Conservation (phyloP, 805 yeast genomes). For the Cyberlindnera bimundalis region DNA sequence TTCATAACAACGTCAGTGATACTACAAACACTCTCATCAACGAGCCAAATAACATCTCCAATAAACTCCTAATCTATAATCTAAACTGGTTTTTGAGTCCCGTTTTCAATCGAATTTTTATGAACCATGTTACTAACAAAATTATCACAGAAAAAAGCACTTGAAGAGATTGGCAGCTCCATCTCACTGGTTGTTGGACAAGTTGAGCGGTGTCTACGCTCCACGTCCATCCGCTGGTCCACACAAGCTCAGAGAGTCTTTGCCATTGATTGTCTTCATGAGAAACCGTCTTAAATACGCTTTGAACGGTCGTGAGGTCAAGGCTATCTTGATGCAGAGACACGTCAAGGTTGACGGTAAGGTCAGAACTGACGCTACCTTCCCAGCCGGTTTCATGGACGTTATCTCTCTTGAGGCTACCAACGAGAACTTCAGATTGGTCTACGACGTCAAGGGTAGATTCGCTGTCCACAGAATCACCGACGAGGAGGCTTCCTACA, state of each 20-base stretch:
- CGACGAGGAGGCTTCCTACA: slow-evolving; percentile 97
- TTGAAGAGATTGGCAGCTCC: slow-evolving; percentile 99
- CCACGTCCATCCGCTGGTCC: slow-evolving; percentile 99
- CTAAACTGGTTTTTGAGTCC: too few species aligned
- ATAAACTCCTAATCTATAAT: too few species aligned
- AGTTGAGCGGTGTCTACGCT: slow-evolving; percentile 98
- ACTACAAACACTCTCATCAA: too few species aligned
- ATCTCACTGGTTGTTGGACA: slow-evolving; percentile 99
- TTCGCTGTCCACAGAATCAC: slow-evolving; percentile 99
- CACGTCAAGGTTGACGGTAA: slow-evolving; percentile 98
- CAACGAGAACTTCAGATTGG: slow-evolving; percentile 98
- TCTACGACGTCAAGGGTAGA: slow-evolving; percentile 98
- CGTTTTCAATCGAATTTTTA: too few species aligned
- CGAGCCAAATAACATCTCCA: too few species aligned
- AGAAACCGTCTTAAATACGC: slow-evolving; percentile 99
- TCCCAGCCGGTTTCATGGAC: slow-evolving; percentile 99
- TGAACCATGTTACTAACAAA: slow-evolving; percentile 21
- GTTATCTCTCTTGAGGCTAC: slow-evolving; percentile 96
- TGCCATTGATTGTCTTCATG: slow-evolving; percentile 93
- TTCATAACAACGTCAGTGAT: too few species aligned
- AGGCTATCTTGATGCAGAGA: slow-evolving; percentile 97
- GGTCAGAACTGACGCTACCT: slow-evolving; percentile 98
- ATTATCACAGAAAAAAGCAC: slow-evolving; percentile 86
- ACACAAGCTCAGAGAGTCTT: slow-evolving; percentile 97
- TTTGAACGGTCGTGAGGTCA: slow-evolving; percentile 97